phyloP scores from a whole-genome alignment of 257 asterid species.

The Anisodus tanguticus region DNA sequence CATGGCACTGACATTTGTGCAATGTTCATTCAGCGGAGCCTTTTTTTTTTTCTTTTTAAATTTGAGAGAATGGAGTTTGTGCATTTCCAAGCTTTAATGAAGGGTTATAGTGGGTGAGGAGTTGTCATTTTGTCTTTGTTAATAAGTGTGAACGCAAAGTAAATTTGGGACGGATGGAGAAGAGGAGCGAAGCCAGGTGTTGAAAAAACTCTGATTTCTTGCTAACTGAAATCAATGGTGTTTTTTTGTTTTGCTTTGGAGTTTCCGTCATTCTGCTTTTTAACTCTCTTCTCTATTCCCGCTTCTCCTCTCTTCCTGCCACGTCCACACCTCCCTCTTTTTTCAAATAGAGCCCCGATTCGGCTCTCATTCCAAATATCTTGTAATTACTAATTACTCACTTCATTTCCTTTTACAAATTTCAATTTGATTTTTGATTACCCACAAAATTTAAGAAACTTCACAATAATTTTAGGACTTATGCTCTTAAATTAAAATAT shows the following conservation, averaged over 20 bases:
- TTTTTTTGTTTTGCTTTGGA: constrained; percentile 29
- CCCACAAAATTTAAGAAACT: too few relatives aligned
- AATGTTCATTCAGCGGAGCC: constrained; percentile 40
- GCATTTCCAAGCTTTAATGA: constrained; percentile 11
- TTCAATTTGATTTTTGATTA: too few relatives aligned
- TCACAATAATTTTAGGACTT: too few relatives aligned
- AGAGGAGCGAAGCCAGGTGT: constrained; percentile 58
- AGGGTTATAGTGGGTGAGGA: constrained; percentile 5
- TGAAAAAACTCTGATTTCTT: constrained; percentile 56
- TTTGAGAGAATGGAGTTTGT: constrained; percentile 17
- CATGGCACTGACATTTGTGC: constrained; percentile 56
- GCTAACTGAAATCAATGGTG: constrained; percentile 51
- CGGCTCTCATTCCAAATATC: too few relatives aligned
- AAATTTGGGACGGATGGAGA: constrained; percentile 38
- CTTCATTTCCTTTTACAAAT: too few relatives aligned
- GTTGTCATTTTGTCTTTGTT: constrained; percentile 24
- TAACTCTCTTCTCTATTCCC: too few relatives aligned
- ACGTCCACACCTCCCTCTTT: too few relatives aligned
- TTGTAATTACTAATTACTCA: too few relatives aligned
- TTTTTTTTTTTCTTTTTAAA: too few relatives aligned
- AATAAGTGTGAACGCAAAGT: constrained; percentile 30
- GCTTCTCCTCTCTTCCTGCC: too few relatives aligned
- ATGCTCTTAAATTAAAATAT: too few relatives aligned
- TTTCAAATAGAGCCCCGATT: too few relatives aligned
- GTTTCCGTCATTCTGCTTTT: constrained; percentile 1